Evolutionary conservation across 1,139 yeast species (phyloP), one percentile per base, ranked within the genome.

Genomic region (Suzukiozyma palmioleophila): DNA sequence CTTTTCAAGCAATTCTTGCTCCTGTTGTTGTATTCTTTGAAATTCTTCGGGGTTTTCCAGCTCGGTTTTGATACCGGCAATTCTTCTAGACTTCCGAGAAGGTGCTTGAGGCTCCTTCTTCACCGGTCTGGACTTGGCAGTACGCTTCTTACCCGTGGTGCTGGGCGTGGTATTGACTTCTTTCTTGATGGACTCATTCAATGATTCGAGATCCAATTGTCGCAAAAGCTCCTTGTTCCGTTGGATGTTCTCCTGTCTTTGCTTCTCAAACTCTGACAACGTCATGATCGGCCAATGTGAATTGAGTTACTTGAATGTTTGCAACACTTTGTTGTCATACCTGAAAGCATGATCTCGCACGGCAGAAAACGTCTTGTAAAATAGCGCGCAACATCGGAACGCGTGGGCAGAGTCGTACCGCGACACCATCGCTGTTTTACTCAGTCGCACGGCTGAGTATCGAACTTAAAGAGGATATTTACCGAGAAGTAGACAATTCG

Each of bases 181-280:
- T 7, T 51, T 46, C 5, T 56, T 41, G 31, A 69, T 63, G 3
- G 69, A 59, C 10, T 53, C 54, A 11, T 59, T 54, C 26, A 68
- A 43, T 30, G 64, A 52, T 42, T 69, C 73, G 22, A 71, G 59
- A 26, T 69, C 61, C 43, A 71, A 55, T 42, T 60, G 59, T 38
- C 64, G 56, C 30, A 71, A 57, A 32, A 71, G 60, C 39, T 67
- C 71, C 41, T 60, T 59, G 51, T 71, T 71, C 32, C 75, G 50
- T 40, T 60, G 63, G 48, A 71, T 71, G 45, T 71, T 71, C 43
- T 66, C 86, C 52, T 76, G 80, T 43, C 94, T 66, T 52, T 81
- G 82, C 50, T 67, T 74, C 59, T 85, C 94, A 54, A 84, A 82
- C 30, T 81, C 85, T 2, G 84, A 74, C 26, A 81, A 44, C 26